Evolutionary conservation across 176 grass and related monocot species (phyloP), one percentile per base, ranked within the genome.

Genomic region (Oryza rufipogon): DNA sequence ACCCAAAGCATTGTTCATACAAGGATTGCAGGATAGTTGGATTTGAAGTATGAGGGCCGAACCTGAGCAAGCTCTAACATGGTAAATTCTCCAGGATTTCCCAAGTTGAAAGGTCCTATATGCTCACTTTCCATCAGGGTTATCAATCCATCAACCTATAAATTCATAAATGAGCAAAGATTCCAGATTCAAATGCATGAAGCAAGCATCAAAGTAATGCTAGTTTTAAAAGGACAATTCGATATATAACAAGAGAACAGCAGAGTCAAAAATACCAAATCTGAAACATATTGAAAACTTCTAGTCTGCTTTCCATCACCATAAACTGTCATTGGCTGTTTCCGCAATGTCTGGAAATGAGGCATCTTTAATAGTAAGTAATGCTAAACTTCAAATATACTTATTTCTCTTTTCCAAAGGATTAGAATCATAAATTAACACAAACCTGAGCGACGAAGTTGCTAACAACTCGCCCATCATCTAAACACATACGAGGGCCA

Each of bases 11-110:
- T 45, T 45, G 61, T 14, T 73, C 9, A 82, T 58, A 58, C 1
- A 54, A 73, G 6, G 44, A 74, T 7, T 16, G 28, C 13, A 81
- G 19, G 34, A 2, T 38, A 83, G n/a, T 49, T 71, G 39, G 19
- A 80, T 42, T 66, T 11, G 5, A 36, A 32, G 61, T n/a, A 61
- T 72, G 22, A 33, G 39, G 20, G 5, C 12, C 51, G 94, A 44
- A 98, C 96, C 93, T 98, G 66, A 71, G 96, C 91, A 86, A 98
- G 89, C 83, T 98, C 96, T 74, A 93, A 83, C 91, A 98, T 98
- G 75, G 93, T 98, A 88, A 98, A 98, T 68, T 98, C 96, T 44
- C 89, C 93, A 20, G 96, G 96, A 90, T 95, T 98, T 44, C 93
- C 96, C 82, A 98, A 98, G 85, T 98, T 98, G 83, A 98, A 98